These are phyloP conservation scores for Panicum virgatum DNA, from an alignment of 202 grass and related monocot genomes.

Conservation along the genomic window DNA sequence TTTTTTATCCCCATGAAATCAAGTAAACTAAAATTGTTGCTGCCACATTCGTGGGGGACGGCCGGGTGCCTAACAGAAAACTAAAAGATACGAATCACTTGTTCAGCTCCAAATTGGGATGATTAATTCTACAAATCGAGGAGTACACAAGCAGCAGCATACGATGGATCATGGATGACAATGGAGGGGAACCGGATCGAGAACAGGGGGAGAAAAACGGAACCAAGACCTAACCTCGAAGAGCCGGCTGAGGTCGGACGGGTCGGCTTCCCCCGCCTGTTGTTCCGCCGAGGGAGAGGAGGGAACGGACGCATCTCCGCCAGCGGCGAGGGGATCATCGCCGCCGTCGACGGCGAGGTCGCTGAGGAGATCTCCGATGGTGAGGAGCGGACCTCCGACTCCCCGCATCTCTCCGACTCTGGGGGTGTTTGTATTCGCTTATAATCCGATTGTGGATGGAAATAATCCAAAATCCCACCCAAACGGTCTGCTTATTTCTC, in stretches of 20 bases:
- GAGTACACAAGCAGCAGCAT: background rate
- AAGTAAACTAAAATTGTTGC: background rate
- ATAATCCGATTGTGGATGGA: too few species aligned
- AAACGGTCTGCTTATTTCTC: too few species aligned
- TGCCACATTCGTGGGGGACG: background rate
- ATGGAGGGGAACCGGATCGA: background rate
- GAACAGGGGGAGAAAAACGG: background rate
- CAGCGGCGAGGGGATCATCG: constrained; percentile 31
- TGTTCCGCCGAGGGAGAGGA: background rate
- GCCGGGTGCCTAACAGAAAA: background rate
- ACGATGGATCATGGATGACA: background rate
- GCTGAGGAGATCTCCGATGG: constrained; percentile 53
- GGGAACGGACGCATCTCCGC: constrained; percentile 5
- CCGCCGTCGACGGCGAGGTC: constrained; percentile 52
- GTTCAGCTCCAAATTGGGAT: background rate
- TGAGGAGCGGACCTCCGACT: constrained; percentile 59
- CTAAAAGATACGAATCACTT: background rate
- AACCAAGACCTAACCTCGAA: constrained; percentile 38
- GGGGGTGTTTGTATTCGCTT: too few species aligned
- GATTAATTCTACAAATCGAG: background rate
- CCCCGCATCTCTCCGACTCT: constrained; percentile 58
- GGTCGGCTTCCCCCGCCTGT: constrained; percentile 11
- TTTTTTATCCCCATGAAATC: background rate
- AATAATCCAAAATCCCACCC: too few species aligned
- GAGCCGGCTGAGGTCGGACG: constrained; percentile 36